Conservation (phyloP, 192 early-diverging fungal species). For the Backusella psychrophila region DNA sequence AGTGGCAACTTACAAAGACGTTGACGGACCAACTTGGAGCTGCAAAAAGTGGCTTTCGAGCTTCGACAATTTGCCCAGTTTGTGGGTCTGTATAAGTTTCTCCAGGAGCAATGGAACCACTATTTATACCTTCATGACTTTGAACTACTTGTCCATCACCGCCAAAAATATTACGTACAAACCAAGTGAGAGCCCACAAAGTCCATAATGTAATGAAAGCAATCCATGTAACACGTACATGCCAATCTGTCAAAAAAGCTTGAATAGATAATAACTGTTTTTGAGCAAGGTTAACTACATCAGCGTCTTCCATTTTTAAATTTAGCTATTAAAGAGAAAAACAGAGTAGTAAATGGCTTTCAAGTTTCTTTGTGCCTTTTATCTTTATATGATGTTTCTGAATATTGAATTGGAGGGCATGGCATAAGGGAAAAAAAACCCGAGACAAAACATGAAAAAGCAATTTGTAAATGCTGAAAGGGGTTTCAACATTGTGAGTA, state of each 20-base stretch:
- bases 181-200: slow-evolving; percentile 32
- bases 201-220: slow-evolving; percentile 30
- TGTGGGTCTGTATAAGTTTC: not conserved
- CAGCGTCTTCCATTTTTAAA: not conserved
- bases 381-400: not conserved
- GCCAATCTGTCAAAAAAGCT: slow-evolving; percentile 19
- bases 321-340: not conserved
- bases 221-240: slow-evolving; percentile 29
- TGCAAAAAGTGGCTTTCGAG: not conserved
- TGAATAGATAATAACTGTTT: not conserved
- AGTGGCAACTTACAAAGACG: slow-evolving; percentile 10
- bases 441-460: not conserved
- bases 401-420: not conserved
- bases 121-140: not conserved
- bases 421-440: not conserved
- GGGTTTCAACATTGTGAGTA: not conserved
- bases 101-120: not conserved
- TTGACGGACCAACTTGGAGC: slow-evolving; percentile 4
- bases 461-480: not conserved
- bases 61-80: not conserved
- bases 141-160: slow-evolving; percentile 6
- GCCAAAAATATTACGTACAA: slow-evolving; percentile 26
- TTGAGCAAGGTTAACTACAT: not conserved
- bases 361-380: not conserved
- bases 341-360: not conserved